A percentile compares a stretch with the other conserved stretches of the same genome.
Evolutionary conservation across 2,329 filamentous ascomycete species (phyloP).

Genomic region (Phialocephala sp.): DNA sequence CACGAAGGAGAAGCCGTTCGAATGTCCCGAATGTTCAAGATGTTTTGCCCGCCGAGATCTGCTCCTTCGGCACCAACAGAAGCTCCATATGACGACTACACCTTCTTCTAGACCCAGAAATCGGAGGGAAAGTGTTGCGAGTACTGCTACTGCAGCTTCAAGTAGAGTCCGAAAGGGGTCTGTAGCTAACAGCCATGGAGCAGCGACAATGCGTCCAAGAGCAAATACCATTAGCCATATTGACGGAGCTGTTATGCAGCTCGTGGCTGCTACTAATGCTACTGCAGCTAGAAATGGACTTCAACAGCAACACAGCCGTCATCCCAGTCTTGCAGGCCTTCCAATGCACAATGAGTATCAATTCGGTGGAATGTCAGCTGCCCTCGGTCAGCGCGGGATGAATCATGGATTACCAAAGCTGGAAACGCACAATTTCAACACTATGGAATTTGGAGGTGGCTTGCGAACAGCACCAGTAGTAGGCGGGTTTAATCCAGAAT

Average conservation of each 20-base stretch:
- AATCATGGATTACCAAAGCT: conserved; percentile 78
- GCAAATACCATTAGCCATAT: conserved; percentile 97
- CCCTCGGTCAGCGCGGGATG: conserved; percentile 69
- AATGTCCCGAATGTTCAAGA: conserved; percentile 91
- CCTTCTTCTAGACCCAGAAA: conserved; percentile 86
- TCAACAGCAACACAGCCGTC: conserved; percentile 66
- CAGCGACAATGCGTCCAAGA: conserved; percentile 76
- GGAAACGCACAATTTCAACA: conserved; percentile 74
- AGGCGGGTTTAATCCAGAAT: conserved; percentile 68
- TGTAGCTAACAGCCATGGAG: conserved; percentile 64
- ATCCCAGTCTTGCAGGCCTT: conserved; percentile 75
- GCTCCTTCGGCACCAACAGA: conserved; percentile 94
- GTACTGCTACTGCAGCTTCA: conserved; percentile 68
- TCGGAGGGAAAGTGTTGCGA: conserved; percentile 85
- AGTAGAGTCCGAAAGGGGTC: conserved; percentile 92
- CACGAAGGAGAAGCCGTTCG: conserved; percentile 96
- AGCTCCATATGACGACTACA: conserved; percentile 91
- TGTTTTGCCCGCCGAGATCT: conserved; percentile 95
- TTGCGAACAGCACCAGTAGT: conserved; percentile 78
- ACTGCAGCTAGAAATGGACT: conserved; percentile 54
- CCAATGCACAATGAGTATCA: conserved; percentile 66
- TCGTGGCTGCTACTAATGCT: conserved; percentile 65
- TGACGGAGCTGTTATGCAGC: conserved; percentile 75
- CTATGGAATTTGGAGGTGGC: conserved; percentile 68
- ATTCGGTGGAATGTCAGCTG: conserved; percentile 74